A percentile compares a stretch with the other conserved stretches of the same genome.
Conservation (phyloP, 306 rosid genomes). For the Vigna unguiculata region DNA sequence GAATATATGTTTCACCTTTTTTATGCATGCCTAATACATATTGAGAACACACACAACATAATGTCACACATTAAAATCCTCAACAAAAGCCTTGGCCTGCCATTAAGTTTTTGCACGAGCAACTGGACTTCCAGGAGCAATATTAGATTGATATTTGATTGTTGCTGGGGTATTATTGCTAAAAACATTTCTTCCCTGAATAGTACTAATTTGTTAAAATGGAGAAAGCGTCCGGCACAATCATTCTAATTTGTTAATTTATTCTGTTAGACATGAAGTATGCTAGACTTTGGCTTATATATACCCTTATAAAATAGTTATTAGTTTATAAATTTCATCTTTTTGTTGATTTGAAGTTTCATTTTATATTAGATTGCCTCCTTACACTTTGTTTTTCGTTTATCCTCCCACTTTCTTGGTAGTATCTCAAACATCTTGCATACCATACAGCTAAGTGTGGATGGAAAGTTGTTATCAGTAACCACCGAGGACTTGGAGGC, state of each 20-base stretch:
- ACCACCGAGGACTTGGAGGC: constrained; percentile 97
- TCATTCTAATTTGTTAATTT: neutral
- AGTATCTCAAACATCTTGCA: constrained; percentile 98
- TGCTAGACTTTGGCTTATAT: constrained; percentile 20
- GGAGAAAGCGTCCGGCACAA: constrained; percentile 1
- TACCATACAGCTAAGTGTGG: constrained; percentile 76
- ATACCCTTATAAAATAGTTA: constrained; percentile 2
- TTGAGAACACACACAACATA: constrained; percentile 1
- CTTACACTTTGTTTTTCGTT: constrained; percentile 33
- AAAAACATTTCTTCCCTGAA: constrained; percentile 13
- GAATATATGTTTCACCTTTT: neutral
- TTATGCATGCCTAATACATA: constrained; percentile 13
- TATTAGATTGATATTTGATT: constrained; percentile 14
- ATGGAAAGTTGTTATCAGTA: constrained; percentile 85
- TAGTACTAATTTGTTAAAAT: constrained; percentile 8
- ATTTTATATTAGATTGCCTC: constrained; percentile 32
- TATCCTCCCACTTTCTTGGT: constrained; percentile 40
- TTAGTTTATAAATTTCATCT: neutral
- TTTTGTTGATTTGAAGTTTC: constrained; percentile 20
- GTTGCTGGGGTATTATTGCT: constrained; percentile 7
- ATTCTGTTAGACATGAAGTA: neutral
- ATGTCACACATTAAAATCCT: neutral
- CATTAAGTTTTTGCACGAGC: constrained; percentile 18
- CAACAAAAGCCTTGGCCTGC: constrained; percentile 18
- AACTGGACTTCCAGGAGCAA: constrained; percentile 5